Conservation (phyloP, 768 basidiomycete genomes). For the Mycena floridula region DNA sequence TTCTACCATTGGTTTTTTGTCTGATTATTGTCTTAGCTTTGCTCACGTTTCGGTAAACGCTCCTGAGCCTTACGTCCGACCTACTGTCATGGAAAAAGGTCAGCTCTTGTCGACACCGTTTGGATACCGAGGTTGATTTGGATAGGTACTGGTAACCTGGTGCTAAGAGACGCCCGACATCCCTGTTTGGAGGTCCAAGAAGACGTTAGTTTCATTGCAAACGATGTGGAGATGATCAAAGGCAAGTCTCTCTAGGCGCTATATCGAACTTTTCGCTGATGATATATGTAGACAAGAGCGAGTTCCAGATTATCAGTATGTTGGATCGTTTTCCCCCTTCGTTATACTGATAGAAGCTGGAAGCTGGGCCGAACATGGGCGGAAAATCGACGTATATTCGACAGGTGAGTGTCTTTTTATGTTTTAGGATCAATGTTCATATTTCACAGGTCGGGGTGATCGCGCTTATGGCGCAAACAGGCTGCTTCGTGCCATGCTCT, state of each 20-base stretch:
- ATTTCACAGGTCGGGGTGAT: conserved; percentile 93
- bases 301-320: conserved; percentile 93
- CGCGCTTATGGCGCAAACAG: conserved; percentile 91
- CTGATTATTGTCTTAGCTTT: conserved; percentile 45
- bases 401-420: conserved; percentile 27
- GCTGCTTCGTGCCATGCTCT: conserved; percentile 91
- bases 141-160: conserved; percentile 71
- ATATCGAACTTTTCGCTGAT: background rate
- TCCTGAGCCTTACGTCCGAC: conserved; percentile 85
- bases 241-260: conserved; percentile 32
- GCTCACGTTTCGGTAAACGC: conserved; percentile 89
- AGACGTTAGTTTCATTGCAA: conserved; percentile 91
- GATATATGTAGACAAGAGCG: conserved; percentile 56
- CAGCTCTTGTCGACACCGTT: too few species aligned
- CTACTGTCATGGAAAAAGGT: conserved; percentile 75
- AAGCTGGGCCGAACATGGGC: conserved; percentile 98
- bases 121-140: too few species aligned
- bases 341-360: background rate
- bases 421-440: background rate
- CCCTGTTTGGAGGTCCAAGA: conserved; percentile 97
- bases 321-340: background rate
- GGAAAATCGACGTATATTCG: conserved; percentile 98
- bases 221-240: conserved; percentile 93
- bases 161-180: conserved; percentile 84
- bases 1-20: background rate